Conservation (phyloP, 805 yeast species). For the Lipomyces orientalis region DNA sequence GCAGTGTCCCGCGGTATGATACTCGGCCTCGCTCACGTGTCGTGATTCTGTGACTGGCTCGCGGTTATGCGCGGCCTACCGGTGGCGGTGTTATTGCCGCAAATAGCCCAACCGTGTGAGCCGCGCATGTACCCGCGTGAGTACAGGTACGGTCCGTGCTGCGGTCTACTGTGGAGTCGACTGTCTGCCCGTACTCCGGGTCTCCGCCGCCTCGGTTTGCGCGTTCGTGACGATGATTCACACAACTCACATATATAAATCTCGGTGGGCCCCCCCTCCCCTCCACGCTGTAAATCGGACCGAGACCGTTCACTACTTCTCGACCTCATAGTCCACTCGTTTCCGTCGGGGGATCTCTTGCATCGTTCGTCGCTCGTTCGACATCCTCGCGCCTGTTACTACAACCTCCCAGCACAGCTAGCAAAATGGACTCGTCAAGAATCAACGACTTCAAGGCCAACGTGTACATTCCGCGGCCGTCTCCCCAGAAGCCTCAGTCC, state of each 20-base stretch:
- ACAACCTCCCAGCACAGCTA: no score
- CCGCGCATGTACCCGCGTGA: neutral
- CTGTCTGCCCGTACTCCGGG: neutral
- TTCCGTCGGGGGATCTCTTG: neutral
- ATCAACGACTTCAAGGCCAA: slow-evolving; percentile 50
- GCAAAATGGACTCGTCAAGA: slow-evolving; percentile 53
- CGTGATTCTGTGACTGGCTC: neutral
- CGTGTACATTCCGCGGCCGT: slow-evolving; percentile 55
- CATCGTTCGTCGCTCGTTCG: slow-evolving; percentile 3
- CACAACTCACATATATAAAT: neutral
- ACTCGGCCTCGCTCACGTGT: neutral
- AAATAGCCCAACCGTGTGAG: neutral
- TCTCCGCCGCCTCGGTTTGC: neutral
- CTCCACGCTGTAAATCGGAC: neutral
- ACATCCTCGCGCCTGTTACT: no score
- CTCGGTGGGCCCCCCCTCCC: neutral
- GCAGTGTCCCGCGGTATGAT: no score
- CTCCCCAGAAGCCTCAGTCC: slow-evolving; percentile 26
- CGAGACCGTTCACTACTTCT: neutral
- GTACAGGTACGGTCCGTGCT: neutral
- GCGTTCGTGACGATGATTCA: neutral
- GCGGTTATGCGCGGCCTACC: neutral
- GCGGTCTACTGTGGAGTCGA: neutral
- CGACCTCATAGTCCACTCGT: neutral
- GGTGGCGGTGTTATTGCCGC: neutral